Conservation (phyloP, 257 asterid species). For the Salvia rosmarinus region DNA sequence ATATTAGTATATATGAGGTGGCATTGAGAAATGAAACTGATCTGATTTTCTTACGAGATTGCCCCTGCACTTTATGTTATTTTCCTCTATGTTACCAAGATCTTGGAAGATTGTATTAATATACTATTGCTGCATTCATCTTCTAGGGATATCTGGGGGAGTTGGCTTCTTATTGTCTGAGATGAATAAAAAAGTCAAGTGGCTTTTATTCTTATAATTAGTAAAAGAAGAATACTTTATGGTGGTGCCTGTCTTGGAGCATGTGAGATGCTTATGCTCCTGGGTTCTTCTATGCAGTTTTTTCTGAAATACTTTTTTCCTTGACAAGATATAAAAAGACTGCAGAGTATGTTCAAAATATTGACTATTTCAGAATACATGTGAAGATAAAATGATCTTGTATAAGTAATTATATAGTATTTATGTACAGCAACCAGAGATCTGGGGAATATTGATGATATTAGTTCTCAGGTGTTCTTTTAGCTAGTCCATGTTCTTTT, state of each 20-base stretch:
- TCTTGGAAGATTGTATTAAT: conserved; percentile 34
- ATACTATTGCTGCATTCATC: conserved; percentile 27
- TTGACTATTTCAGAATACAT: not conserved
- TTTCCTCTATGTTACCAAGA: conserved; percentile 26
- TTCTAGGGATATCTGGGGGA: conserved; percentile 36
- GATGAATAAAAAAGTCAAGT: conserved; percentile 16
- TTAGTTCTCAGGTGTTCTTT: not conserved
- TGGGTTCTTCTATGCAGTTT: not conserved
- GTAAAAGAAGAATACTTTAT: conserved; percentile 10
- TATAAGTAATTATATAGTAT: not conserved
- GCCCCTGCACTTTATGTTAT: not conserved
- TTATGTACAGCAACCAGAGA: not conserved
- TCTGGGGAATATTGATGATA: conserved; percentile 13
- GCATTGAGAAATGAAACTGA: conserved; percentile 29
- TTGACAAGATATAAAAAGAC: not conserved
- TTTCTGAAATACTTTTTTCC: not conserved
- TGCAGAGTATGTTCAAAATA: not conserved
- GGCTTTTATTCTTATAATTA: conserved; percentile 13
- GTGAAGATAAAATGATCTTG: not conserved
- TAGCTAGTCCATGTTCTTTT: no score
- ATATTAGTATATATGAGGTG: conserved; percentile 33
- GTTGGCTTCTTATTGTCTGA: conserved; percentile 27
- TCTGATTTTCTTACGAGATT: conserved; percentile 25
- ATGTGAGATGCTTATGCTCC: conserved; percentile 24
- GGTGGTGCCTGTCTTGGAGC: conserved; percentile 29